Percentiles rank a stretch among this genome's conserved stretches.
Evolutionary conservation across 179 eudicot species (phyloP).

Genomic region (Beta corolliflora): DNA sequence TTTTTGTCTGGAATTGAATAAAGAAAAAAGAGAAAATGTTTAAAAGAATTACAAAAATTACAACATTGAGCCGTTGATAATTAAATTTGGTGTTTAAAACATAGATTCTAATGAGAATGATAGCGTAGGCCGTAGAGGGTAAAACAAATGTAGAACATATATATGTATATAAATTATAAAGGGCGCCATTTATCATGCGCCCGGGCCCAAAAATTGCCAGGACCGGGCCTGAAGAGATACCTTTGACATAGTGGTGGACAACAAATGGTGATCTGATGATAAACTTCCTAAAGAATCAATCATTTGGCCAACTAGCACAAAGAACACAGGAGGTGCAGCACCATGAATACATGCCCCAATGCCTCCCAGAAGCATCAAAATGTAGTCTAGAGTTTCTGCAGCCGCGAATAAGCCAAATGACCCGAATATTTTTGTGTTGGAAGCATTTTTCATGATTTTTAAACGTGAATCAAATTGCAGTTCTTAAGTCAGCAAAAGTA

Average conservation of each 20-base stretch:
- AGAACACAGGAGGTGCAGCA: conserved; percentile 57
- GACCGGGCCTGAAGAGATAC: conserved; percentile 34
- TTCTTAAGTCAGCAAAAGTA: too few species aligned
- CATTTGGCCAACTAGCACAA: conserved; percentile 55
- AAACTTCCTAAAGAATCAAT: conserved; percentile 55
- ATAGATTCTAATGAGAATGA: too few species aligned
- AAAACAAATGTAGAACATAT: too few species aligned
- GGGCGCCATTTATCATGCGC: too few species aligned
- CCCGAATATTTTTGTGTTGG: not conserved
- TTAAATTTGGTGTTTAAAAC: too few species aligned
- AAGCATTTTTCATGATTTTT: not conserved
- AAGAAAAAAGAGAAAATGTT: too few species aligned
- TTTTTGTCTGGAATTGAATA: too few species aligned
- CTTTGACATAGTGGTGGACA: conserved; percentile 48
- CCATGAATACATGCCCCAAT: conserved; percentile 63
- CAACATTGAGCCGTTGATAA: too few species aligned
- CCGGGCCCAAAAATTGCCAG: too few species aligned
- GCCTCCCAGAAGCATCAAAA: conserved; percentile 60
- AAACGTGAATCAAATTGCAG: conserved; percentile 28
- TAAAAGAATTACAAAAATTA: too few species aligned
- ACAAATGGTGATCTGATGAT: conserved; percentile 43
- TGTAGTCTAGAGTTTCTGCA: conserved; percentile 47
- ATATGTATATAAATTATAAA: too few species aligned
- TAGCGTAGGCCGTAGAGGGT: too few species aligned
- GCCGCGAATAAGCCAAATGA: conserved; percentile 48